Conservation (phyloP, 768 basidiomycete genomes). For the Agrocybe pediades region DNA sequence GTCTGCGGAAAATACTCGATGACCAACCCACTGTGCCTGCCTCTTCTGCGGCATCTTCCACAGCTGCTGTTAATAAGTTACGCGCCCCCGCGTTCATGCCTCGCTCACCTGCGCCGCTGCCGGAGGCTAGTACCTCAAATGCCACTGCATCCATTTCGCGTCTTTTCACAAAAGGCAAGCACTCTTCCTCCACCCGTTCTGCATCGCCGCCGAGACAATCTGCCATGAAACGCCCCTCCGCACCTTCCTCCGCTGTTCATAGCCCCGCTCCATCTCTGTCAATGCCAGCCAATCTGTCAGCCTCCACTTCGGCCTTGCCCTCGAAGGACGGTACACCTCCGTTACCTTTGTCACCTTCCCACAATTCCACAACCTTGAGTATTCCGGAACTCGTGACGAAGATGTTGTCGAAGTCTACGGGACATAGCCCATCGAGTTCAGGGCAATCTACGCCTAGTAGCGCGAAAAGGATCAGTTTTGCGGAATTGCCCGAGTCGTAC, state of each 20-base stretch:
- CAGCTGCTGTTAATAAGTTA: slow-evolving; percentile 16
- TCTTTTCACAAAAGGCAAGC: slow-evolving; percentile 64
- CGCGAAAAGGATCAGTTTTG: slow-evolving; percentile 71
- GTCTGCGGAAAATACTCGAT: slow-evolving; percentile 71
- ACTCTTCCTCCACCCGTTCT: slow-evolving; percentile 62
- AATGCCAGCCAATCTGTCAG: slow-evolving; percentile 3
- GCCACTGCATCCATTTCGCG: slow-evolving; percentile 80
- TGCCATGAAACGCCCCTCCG: slow-evolving; percentile 37
- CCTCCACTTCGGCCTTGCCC: background rate
- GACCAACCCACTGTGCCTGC: slow-evolving; percentile 51
- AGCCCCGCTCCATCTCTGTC: slow-evolving; percentile 9
- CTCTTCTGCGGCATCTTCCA: slow-evolving; percentile 8
- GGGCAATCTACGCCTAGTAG: slow-evolving; percentile 54
- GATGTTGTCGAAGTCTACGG: slow-evolving; percentile 19
- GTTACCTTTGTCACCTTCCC: slow-evolving; percentile 14
- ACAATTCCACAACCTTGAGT: slow-evolving; percentile 15
- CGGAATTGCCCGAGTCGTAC: slow-evolving; percentile 71
- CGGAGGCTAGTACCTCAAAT: slow-evolving; percentile 63
- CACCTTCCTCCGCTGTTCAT: slow-evolving; percentile 8
- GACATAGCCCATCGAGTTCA: slow-evolving; percentile 44
- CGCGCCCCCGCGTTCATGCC: slow-evolving; percentile 40
- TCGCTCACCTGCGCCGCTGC: slow-evolving; percentile 52
- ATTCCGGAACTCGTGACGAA: slow-evolving; percentile 30
- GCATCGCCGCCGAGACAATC: slow-evolving; percentile 58
- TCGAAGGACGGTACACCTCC: slow-evolving; percentile 19